Conservation (phyloP, 2,329 filamentous ascomycete genomes). For the Colletotrichum sp. region DNA sequence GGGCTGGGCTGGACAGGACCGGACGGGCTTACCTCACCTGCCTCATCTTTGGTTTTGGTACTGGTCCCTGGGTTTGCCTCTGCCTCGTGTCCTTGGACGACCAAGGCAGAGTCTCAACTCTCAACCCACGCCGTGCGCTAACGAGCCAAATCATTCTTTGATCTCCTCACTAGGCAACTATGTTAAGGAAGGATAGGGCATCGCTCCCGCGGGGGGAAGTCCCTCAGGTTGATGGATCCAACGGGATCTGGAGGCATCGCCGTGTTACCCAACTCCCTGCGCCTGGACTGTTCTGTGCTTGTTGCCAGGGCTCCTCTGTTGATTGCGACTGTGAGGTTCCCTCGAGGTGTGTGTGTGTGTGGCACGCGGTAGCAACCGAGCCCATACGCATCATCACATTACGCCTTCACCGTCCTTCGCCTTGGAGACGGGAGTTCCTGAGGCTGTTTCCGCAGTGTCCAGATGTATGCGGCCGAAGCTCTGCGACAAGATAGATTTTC, state of each 20-base stretch:
- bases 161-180: neutral
- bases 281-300: neutral
- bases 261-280: neutral
- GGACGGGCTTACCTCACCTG: neutral
- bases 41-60: neutral
- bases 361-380: neutral
- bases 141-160: neutral
- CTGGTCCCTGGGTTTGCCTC: neutral
- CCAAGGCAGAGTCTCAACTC: neutral
- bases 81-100: neutral
- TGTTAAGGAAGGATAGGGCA: neutral
- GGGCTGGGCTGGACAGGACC: neutral
- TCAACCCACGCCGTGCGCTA: neutral
- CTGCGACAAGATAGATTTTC: neutral
- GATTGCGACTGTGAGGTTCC: neutral
- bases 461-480: neutral
- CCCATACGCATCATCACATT: neutral
- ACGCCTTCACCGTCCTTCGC: neutral
- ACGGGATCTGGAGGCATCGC: neutral
- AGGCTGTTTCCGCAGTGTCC: neutral
- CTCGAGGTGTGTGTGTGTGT: neutral
- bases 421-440: neutral
- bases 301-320: neutral
- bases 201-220: neutral
- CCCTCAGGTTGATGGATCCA: neutral